These are phyloP conservation scores for Annona cherimola DNA, from an alignment of 164 flowering plant species.

Conservation along the genomic window DNA sequence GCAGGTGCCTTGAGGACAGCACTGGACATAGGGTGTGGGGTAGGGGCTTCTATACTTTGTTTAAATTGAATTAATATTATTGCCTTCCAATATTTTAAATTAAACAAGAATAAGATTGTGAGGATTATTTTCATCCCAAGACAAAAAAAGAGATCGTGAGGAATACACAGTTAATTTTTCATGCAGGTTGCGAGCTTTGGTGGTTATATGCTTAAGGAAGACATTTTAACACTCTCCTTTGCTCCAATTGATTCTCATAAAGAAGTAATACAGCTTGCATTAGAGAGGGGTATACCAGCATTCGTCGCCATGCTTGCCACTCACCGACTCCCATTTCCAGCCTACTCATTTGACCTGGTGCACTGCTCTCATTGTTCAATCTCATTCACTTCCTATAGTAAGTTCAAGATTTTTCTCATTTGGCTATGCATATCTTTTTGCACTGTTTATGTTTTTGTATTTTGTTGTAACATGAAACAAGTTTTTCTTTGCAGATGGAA, in stretches of 20 bases:
- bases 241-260: slow-evolving; percentile 99
- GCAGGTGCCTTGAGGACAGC: slow-evolving; percentile 85
- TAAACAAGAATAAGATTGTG: neutral
- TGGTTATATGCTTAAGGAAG: slow-evolving; percentile 65
- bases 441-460: neutral
- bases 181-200: slow-evolving; percentile 98
- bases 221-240: slow-evolving; percentile 80
- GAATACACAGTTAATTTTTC: neutral
- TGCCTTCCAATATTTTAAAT: neutral
- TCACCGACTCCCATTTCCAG: slow-evolving; percentile 90
- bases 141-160: neutral
- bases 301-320: slow-evolving; percentile 99
- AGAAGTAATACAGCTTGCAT: slow-evolving; percentile 90
- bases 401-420: slow-evolving; percentile 27
- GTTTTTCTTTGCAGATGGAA: slow-evolving; percentile 66
- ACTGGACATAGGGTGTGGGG: slow-evolving; percentile 99
- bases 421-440: no score
- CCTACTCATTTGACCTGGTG: slow-evolving; percentile 79
- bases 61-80: slow-evolving; percentile 1
- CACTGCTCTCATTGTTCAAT: slow-evolving; percentile 96
- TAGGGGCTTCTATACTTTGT: slow-evolving; percentile 25
- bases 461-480: slow-evolving; percentile 9
- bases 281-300: slow-evolving; percentile 95
- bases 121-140: neutral
- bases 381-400: slow-evolving; percentile 94